A percentile compares a stretch with the other conserved stretches of the same genome.
Conservation (phyloP, 805 yeast genomes). For the Barnettozyma sp. region DNA sequence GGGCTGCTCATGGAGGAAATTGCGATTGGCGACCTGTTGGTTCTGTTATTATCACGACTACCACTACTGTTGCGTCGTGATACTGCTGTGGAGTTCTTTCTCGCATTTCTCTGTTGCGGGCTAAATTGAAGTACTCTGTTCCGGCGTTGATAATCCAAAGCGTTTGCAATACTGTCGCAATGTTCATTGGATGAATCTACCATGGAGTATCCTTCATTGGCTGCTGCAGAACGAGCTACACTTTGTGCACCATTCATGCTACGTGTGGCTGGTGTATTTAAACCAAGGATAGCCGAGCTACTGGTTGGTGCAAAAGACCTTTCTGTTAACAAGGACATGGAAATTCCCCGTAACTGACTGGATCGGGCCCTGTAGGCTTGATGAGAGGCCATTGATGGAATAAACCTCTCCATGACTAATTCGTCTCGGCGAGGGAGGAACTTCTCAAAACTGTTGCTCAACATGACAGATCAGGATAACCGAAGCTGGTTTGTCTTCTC, state of each 20-base stretch:
- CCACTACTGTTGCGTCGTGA: neutral
- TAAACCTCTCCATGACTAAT: conserved; percentile 31
- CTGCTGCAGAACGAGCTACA: no score
- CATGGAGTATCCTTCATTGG: conserved; percentile 14
- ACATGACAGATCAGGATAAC: no score
- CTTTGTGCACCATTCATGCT: no score
- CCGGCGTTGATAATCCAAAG: conserved; percentile 37
- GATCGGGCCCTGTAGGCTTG: conserved; percentile 19
- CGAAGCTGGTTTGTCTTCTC: neutral
- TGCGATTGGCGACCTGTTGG: conserved; percentile 6
- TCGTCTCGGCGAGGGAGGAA: conserved; percentile 6
- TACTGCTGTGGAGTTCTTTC: neutral
- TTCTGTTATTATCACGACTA: conserved; percentile 4
- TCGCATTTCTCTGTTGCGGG: conserved; percentile 3
- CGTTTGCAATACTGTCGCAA: conserved; percentile 40
- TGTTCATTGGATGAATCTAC: conserved; percentile 17
- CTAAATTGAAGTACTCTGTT: conserved; percentile 36
- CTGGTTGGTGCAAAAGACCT: no score
- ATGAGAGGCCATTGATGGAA: conserved; percentile 30
- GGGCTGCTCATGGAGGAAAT: conserved; percentile 4
- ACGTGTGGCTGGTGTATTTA: no score
- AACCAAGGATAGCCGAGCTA: no score
- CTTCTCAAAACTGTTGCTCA: conserved; percentile 6
- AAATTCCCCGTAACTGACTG: no score
- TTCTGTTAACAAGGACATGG: neutral